Base-by-base conservation (phyloP, 306 rosid species). In the Medicago arabica region DNA sequence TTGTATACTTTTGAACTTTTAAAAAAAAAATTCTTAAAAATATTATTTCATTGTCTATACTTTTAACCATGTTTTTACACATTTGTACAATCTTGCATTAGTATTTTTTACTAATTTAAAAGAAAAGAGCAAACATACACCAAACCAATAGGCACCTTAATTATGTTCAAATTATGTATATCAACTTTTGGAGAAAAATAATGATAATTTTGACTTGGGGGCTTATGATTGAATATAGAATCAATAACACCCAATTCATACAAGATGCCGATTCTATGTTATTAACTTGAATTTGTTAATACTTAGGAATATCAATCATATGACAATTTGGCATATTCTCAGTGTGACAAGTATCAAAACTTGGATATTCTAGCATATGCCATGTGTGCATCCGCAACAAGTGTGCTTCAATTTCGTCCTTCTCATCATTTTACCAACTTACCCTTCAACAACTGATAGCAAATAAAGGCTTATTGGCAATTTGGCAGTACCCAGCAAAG, bases 311-410 rank as follows among this genome's bases (percentile, higher is more conserved):
- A 78, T 34, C 80, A 82, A 82, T 66, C 64, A 80, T 67, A 8
- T 25, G 70, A 62, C 39, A 44, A 36, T 81, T 67, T 17, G 80
- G 98, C 93, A 91, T 91, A 90, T 94, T 91, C 97, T 78, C 25
- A 23, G 63, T 12, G 63, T 12, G 6, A 40, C 55, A 62, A 69
- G 88, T 83, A 85, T 87, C 84, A 58, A 63, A 82, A 59, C 15
- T 49, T 79, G 98, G 92, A 94, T 94, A 94, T 94, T 91, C 98
- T 79, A 51, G 87, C 57, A 86, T 86, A 87, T 93, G 79, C 94
- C 80, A 14, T 64, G 7, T 64, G 5, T 36, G 47, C 68, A 63
- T 39, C 69, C 49, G 18, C 58, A 12, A 5, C 25, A 5, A 9
- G n/a, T 59, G 62, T 28, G 10, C 71, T 18, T 15, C 10, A 7